Conservation (phyloP, 2,329 filamentous ascomycete genomes). For the Penicillium thymicola region DNA sequence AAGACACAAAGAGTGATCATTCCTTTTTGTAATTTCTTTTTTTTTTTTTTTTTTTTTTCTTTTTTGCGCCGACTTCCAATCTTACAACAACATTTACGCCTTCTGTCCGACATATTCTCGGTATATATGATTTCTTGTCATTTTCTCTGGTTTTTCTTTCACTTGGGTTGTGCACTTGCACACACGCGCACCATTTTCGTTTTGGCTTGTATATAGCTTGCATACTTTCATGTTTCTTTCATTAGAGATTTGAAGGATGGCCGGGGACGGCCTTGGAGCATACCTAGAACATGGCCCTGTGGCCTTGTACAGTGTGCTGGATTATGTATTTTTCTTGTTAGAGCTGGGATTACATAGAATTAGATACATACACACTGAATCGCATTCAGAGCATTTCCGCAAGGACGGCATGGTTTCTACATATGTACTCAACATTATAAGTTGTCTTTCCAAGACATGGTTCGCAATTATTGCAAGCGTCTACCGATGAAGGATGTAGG, state of each 20-base stretch:
- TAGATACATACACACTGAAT: conserved; percentile 24
- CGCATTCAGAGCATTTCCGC: conserved; percentile 14
- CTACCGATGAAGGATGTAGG: not conserved
- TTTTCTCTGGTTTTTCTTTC: conserved; percentile 12
- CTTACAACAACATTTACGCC: conserved; percentile 4
- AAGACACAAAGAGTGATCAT: conserved; percentile 34
- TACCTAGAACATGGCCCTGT: not conserved
- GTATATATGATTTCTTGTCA: conserved; percentile 12
- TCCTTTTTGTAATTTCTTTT: conserved; percentile 3
- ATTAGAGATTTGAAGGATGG: not conserved
- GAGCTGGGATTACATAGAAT: conserved; percentile 20
- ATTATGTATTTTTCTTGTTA: conserved; percentile 7
- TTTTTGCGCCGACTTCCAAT: not conserved
- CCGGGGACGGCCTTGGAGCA: not conserved
- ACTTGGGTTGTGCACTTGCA: conserved; percentile 15
- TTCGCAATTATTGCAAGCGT: not conserved
- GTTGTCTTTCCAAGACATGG: not conserved
- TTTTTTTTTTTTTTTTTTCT: not conserved
- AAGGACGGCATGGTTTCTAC: conserved; percentile 4
- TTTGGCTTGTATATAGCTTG: conserved; percentile 25
- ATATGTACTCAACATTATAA: no score
- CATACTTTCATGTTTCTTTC: conserved; percentile 14
- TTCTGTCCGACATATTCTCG: conserved; percentile 10
- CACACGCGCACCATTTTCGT: conserved; percentile 9
- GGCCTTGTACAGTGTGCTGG: conserved; percentile 10